Conservation (phyloP, 371 early-diverging fungal species). For the Funneliformis caledonium region DNA sequence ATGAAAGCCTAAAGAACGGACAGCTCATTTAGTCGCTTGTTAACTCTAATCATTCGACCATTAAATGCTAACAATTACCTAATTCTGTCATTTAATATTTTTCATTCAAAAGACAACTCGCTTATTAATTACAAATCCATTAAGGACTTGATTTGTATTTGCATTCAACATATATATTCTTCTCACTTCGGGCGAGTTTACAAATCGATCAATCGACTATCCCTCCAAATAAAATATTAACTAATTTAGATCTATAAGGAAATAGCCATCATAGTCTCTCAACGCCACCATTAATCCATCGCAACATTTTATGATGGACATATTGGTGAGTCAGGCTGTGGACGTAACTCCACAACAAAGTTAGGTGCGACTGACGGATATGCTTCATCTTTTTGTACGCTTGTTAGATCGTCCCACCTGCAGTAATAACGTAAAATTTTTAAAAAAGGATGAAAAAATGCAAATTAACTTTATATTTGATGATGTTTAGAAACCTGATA, state of each 20-base stretch:
- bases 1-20: not conserved
- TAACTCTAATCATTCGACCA: no score
- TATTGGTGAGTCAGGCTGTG: not conserved
- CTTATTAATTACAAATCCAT: no score
- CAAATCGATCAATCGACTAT: not conserved
- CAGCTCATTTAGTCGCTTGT: not conserved
- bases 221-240: not conserved
- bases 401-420: not conserved
- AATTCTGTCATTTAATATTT: not conserved
- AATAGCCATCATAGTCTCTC: slow-evolving; percentile 1
- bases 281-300: slow-evolving; percentile 31
- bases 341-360: not conserved
- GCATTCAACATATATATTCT: slow-evolving; percentile 10
- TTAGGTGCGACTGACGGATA: slow-evolving; percentile 26
- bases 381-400: not conserved
- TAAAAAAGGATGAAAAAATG: no score
- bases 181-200: not conserved
- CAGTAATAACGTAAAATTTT: not conserved
- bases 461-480: no score
- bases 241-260: not conserved
- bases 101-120: no score
- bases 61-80: not conserved
- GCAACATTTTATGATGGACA: slow-evolving; percentile 26
- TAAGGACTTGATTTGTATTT: not conserved
- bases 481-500: no score